Base-by-base conservation (phyloP, 176 grass and related monocot species). In the Bothriochloa decipiens region DNA sequence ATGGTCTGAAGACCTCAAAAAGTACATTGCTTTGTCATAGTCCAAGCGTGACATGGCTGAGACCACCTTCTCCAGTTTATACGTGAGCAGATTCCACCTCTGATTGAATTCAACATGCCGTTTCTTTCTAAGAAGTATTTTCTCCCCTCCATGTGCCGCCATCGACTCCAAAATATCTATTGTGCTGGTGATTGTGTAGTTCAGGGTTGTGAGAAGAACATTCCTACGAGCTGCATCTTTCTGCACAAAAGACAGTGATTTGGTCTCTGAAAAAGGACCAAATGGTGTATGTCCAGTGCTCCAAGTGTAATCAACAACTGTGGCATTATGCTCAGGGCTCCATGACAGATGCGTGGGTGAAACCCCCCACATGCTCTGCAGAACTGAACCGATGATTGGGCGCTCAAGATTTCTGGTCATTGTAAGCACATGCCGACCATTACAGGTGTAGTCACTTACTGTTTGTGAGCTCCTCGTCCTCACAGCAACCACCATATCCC, bases 321-420 rank as follows among this genome's bases (percentile, higher is more conserved):
- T 90, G 58, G 82, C 76, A 26, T 91, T 92, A 78, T 99, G 93
- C 78, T 90, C 91, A 1, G 89, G 89, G 69, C 88, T 99, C 89
- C 87, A 99, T 68, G 86, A 92, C 46, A 80, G 86, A 58, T 99
- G 96, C 11, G 91, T 99, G 1, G 96, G 93, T 27, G 89, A 88
- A 26, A 99, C 58, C 1, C 96, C 96, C 93, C 93, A 99, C 96
- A 99, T 96, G 83, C 85, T 94, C 75, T 99, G 96, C 55, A 99
- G 90, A 58, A 99, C 50, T 2, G 96, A 95, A 9, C 93, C 86
- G 22, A 99, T 83, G 65, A 99, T 87, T 37, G 96, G 86, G 13
- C 91, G 93, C 22, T 99, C 86, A 60, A 99, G 90, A 74, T 92
- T 96, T 33, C 91, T 85, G 23, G 91, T 92, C 83, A 89, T 92